These are phyloP conservation scores for Coemansia sp. DNA, from an alignment of 192 early-diverging fungal genomes.

Conservation along the genomic window DNA sequence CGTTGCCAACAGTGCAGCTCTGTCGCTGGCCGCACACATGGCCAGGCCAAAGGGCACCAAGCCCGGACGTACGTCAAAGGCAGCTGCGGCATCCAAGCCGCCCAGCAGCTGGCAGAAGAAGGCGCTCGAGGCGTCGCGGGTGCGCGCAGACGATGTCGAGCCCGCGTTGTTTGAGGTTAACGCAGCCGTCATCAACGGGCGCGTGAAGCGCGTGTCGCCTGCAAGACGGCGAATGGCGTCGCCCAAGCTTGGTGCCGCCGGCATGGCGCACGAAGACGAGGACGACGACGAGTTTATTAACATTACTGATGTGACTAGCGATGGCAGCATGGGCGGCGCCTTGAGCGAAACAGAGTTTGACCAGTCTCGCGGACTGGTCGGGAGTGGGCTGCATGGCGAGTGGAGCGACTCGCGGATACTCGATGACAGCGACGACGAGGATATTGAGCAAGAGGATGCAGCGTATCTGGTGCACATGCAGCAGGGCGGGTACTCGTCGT, in stretches of 20 bases:
- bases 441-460: slow-evolving; percentile 37
- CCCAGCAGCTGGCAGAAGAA: slow-evolving; percentile 8
- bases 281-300: slow-evolving; percentile 49
- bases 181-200: slow-evolving; percentile 23
- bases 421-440: slow-evolving; percentile 28
- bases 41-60: slow-evolving; percentile 6
- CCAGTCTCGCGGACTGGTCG: not conserved
- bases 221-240: not conserved
- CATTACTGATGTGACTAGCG: slow-evolving; percentile 51
- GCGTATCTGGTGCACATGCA: slow-evolving; percentile 29
- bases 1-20: not conserved
- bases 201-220: slow-evolving; percentile 2
- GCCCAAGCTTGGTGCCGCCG: not conserved
- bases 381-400: not conserved
- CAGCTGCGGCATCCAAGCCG: not conserved
- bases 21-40: slow-evolving; percentile 8
- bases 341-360: slow-evolving; percentile 50
- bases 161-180: slow-evolving; percentile 18
- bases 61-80: slow-evolving; percentile 9
- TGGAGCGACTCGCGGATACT: slow-evolving; percentile 32
- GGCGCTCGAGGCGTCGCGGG: not conserved
- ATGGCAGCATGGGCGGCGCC: slow-evolving; percentile 15
- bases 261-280: not conserved
- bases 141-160: slow-evolving; percentile 2
- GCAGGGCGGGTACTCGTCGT: slow-evolving; percentile 27